phyloP scores from a whole-genome alignment of 2,329 filamentous ascomycete species.

The Talaromyces sp. region DNA sequence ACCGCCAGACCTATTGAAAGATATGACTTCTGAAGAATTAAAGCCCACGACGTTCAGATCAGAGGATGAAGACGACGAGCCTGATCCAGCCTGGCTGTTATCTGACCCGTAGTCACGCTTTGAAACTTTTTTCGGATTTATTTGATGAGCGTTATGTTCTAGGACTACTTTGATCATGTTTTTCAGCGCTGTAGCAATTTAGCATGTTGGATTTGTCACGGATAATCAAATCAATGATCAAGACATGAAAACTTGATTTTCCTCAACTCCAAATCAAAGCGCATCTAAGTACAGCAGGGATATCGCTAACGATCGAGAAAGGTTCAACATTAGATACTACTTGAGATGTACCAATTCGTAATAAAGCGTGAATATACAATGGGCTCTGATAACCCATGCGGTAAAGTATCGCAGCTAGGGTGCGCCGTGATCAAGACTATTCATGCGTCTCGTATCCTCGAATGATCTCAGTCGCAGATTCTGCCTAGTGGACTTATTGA shows the following conservation, averaged over 20 bases:
- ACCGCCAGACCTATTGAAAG: conserved; percentile 36
- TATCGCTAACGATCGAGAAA: not conserved
- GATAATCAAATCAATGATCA: not conserved
- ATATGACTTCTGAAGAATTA: conserved; percentile 24
- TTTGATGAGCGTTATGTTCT: not conserved
- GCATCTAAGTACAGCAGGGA: conserved; percentile 8
- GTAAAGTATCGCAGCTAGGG: not conserved
- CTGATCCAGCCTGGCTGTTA: conserved; percentile 43
- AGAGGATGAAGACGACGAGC: conserved; percentile 42
- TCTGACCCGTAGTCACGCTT: conserved; percentile 25
- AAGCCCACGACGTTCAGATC: conserved; percentile 26
- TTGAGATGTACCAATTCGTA: not conserved
- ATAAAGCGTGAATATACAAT: not conserved
- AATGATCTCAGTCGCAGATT: not conserved
- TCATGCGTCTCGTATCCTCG: not conserved
- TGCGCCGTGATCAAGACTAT: not conserved
- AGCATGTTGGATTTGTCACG: not conserved
- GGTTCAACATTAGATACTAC: not conserved
- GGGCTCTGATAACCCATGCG: not conserved
- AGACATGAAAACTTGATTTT: not conserved
- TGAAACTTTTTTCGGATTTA: not conserved
- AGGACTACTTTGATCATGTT: not conserved
- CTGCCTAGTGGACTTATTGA: not conserved
- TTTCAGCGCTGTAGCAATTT: not conserved
- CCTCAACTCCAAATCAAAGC: not conserved